Percentiles rank a stretch among this genome's conserved stretches.
These are phyloP conservation scores for Daedaleopsis sinensis DNA, from an alignment of 768 basidiomycete species.

Conservation along the genomic window DNA sequence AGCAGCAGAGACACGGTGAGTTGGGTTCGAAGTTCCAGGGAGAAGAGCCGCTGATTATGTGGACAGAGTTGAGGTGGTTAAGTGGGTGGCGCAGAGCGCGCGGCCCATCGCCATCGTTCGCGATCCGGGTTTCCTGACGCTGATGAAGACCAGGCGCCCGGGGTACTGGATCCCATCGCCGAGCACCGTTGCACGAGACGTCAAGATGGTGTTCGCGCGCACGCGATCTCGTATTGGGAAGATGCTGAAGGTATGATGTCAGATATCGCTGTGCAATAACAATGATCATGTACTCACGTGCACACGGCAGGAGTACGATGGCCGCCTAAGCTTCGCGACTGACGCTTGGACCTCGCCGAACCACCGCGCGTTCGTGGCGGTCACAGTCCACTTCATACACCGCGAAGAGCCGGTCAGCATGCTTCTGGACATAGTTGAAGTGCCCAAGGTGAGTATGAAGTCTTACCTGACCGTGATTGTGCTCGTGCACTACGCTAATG, in stretches of 20 bases:
- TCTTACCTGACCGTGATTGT: no score
- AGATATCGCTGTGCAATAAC: no score
- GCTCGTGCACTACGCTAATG: no score
- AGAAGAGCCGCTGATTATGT: no score
- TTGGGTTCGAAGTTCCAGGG: no score
- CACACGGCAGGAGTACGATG: slow-evolving; percentile 22
- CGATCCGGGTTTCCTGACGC: slow-evolving; percentile 33
- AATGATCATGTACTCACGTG: no score
- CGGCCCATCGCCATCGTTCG: slow-evolving; percentile 38
- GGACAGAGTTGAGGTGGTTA: slow-evolving; percentile 36
- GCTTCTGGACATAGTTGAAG: slow-evolving; percentile 42
- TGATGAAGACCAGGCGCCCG: slow-evolving; percentile 39
- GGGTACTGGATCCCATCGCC: slow-evolving; percentile 35
- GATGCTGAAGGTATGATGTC: neutral
- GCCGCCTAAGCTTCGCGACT: slow-evolving; percentile 35
- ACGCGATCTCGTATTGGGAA: slow-evolving; percentile 26
- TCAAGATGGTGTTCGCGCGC: slow-evolving; percentile 30
- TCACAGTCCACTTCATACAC: slow-evolving; percentile 37
- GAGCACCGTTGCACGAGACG: slow-evolving; percentile 34
- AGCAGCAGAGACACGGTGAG: slow-evolving; percentile 24
- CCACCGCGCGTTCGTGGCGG: slow-evolving; percentile 34
- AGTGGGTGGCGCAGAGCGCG: slow-evolving; percentile 38
- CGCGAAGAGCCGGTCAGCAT: slow-evolving; percentile 31
- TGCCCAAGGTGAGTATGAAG: no score
- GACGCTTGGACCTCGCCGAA: slow-evolving; percentile 45